Conservation (phyloP, 2,329 filamentous ascomycete species). For the Sclerotinia borealis region DNA sequence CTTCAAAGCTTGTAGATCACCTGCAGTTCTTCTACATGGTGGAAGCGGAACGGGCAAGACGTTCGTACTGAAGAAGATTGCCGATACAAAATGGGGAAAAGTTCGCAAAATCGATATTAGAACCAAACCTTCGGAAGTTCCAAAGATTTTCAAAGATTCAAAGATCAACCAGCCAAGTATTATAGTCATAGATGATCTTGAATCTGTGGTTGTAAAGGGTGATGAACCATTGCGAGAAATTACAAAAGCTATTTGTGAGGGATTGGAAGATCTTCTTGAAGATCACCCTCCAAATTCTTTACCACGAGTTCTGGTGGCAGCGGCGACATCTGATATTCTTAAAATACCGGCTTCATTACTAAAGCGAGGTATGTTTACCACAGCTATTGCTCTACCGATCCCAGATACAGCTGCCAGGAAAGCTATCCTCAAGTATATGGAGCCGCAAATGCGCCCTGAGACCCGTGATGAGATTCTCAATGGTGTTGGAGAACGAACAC, state of each 20-base stretch:
- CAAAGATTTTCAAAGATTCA: constrained; percentile 65
- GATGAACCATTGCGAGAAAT: constrained; percentile 45
- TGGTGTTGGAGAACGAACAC: constrained; percentile 65
- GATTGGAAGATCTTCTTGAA: constrained; percentile 49
- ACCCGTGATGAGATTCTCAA: constrained; percentile 48
- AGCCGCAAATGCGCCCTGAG: constrained; percentile 40
- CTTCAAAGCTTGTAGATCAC: constrained; percentile 27
- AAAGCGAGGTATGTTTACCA: constrained; percentile 56
- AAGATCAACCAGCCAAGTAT: constrained; percentile 65
- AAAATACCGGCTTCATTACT: constrained; percentile 67
- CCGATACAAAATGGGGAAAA: constrained; percentile 62
- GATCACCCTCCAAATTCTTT: constrained; percentile 24
- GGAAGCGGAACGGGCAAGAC: constrained; percentile 81
- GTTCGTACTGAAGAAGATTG: constrained; percentile 62
- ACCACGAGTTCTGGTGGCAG: constrained; percentile 64
- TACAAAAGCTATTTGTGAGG: constrained; percentile 45
- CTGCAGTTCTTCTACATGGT: constrained; percentile 58
- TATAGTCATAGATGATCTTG: constrained; percentile 72
- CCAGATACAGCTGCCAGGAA: constrained; percentile 66
- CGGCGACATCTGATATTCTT: constrained; percentile 65
- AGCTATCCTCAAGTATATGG: constrained; percentile 60
- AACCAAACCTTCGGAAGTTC: constrained; percentile 54
- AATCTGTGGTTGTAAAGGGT: constrained; percentile 60
- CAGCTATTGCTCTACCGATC: constrained; percentile 67
- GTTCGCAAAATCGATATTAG: constrained; percentile 55